Evolutionary conservation across 2,329 filamentous ascomycete genomes (phyloP), one percentile per base, ranked within the genome.

Genomic region (Orbilia javanica): DNA sequence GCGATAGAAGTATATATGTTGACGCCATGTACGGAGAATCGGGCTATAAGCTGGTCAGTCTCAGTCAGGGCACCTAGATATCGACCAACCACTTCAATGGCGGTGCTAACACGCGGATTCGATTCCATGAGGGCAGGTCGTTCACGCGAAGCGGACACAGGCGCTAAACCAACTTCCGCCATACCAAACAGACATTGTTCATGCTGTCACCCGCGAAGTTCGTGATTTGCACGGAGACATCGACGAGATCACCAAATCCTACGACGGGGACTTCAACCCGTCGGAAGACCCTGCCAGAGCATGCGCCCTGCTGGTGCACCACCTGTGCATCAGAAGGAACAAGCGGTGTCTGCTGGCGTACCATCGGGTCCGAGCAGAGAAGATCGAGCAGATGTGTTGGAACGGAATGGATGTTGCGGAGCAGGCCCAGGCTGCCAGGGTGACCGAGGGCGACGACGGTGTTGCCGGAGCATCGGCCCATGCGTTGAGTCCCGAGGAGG

Each of bases 301-400:
- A 2, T 97, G 93, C 83, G 93, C 93, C 1, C 87, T 99, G 25
- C 89, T 99, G 22, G 94, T 98, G 79, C 93, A 97, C 83, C 95
- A 99, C 83, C 87, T 99, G 10, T 94, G 93, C 81, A 97, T 98
- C 92, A 91, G 96, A 60, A 89, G 96, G 69, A 97, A 99, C 84
- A 99, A 99, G 84, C 91, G 96, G 50, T 99, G 96, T 83, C 87
- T 99, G 20, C 89, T 99, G 5, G 94, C 95, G 3, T 99, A 99
- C 83, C 96, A 99, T 84, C 90, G 92, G 34, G 94, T 93, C 18
- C 90, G 96, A 63, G 92, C 93, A 1, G 93, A 97, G 83, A 97
- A 96, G 84, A 87, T 99, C 7, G 96, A 98, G 83, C 92, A 95
- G 83, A 90, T 97, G 83, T 95, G 94, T 77, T 99, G 96, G 96